Evolutionary conservation across 139 green algal genomes (phyloP).

Genomic region (Coelastrella sp.): DNA sequence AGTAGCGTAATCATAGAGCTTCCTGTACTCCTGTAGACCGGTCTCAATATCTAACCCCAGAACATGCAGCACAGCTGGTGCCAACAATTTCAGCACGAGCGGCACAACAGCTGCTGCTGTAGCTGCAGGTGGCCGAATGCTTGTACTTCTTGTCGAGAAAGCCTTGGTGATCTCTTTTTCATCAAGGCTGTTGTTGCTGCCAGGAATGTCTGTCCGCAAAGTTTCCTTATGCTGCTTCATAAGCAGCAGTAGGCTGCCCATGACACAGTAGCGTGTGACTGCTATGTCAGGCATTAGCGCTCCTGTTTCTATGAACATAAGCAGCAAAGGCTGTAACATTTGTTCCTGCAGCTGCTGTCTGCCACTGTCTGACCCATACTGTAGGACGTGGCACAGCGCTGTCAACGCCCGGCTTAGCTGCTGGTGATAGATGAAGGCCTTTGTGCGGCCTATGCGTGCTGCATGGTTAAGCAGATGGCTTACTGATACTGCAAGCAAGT

Average conservation of each 20-base stretch:
- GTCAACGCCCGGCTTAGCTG: neutral
- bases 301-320: neutral
- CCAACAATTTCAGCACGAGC: neutral
- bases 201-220: neutral
- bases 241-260: neutral
- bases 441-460: neutral
- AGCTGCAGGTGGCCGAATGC: neutral
- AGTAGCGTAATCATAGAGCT: neutral
- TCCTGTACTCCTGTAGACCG: neutral
- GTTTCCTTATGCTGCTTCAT: neutral
- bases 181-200: neutral
- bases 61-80: neutral
- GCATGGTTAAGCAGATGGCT: neutral
- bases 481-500: neutral
- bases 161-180: neutral
- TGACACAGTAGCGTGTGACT: neutral
- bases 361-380: neutral
- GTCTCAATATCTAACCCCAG: neutral
- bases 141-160: neutral
- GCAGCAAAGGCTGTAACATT: neutral
- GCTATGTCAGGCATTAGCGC: neutral
- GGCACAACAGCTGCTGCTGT: neutral
- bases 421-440: neutral
- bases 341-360: neutral
- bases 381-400: neutral